Conservation (phyloP, 352 stramenopile species). For the Phytophthora crassamura region DNA sequence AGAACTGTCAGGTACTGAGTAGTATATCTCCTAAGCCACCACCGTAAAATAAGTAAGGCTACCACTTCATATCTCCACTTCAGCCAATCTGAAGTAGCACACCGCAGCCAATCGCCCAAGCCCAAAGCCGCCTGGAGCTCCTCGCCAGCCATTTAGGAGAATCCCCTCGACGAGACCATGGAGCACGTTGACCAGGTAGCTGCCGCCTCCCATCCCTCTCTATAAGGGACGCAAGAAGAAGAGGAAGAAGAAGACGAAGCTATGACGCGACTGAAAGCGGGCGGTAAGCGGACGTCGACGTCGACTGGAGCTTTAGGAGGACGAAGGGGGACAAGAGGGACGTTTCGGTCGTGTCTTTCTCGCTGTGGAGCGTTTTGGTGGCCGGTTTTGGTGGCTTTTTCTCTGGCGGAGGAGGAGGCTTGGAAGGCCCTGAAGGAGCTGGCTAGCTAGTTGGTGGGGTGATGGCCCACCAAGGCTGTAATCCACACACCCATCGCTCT, state of each 20-base stretch:
- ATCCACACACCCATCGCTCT: conserved; percentile 47
- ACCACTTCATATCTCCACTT: conserved; percentile 23
- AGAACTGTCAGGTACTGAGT: not conserved
- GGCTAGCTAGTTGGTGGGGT: conserved; percentile 53
- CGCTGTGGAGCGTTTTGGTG: conserved; percentile 23
- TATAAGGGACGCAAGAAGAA: not conserved
- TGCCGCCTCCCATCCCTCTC: conserved; percentile 1
- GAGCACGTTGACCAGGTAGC: conserved; percentile 87
- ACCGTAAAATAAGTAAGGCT: not conserved
- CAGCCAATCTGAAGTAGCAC: conserved; percentile 23
- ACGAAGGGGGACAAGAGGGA: conserved; percentile 4
- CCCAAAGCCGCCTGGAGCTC: not conserved
- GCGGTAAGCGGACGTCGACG: conserved; percentile 22
- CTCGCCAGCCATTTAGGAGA: conserved; percentile 26
- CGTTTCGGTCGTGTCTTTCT: conserved; percentile 14
- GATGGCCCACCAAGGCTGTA: conserved; percentile 82
- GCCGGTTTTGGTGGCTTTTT: conserved; percentile 5
- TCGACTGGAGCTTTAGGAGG: too few species aligned
- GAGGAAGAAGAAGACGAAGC: not conserved
- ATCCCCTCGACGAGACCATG: conserved; percentile 69
- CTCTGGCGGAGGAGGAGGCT: not conserved
- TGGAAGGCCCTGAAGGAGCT: conserved; percentile 36
- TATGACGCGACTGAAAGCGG: not conserved
- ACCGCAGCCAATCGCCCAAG: conserved; percentile 26
- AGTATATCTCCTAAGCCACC: conserved; percentile 9